Conservation (phyloP, 352 stramenopile species). For the Phytophthora citrophthora region DNA sequence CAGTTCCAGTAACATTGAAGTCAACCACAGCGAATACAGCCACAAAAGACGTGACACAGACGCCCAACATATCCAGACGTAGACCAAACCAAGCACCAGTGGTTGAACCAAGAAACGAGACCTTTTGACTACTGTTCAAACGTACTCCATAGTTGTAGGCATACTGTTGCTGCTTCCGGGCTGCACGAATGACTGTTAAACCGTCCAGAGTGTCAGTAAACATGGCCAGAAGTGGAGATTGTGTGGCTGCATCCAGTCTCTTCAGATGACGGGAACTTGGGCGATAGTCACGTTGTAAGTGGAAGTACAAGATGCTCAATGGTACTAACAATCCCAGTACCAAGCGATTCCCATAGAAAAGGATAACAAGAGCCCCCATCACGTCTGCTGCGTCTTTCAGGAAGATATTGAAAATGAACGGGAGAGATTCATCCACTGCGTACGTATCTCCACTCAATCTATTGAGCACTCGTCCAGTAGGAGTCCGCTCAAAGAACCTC, state of each 20-base stretch:
- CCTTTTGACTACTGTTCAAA: slow-evolving; percentile 75
- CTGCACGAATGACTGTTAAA: slow-evolving; percentile 65
- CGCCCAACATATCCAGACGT: slow-evolving; percentile 83
- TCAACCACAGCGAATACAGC: slow-evolving; percentile 78
- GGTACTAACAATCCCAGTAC: slow-evolving; percentile 79
- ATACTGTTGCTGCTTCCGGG: slow-evolving; percentile 56
- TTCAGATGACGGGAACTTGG: slow-evolving; percentile 78
- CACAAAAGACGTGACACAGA: slow-evolving; percentile 86
- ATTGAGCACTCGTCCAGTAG: slow-evolving; percentile 76
- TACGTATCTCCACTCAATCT: slow-evolving; percentile 85
- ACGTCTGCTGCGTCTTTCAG: slow-evolving; percentile 83
- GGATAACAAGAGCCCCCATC: slow-evolving; percentile 69
- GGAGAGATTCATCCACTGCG: slow-evolving; percentile 84
- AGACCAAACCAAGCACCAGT: slow-evolving; percentile 85
- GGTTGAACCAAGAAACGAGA: slow-evolving; percentile 78
- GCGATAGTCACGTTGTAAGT: slow-evolving; percentile 69
- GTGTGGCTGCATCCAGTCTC: slow-evolving; percentile 69
- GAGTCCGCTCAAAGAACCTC: slow-evolving; percentile 75
- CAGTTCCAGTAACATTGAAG: slow-evolving; percentile 53
- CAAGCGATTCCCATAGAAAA: slow-evolving; percentile 82
- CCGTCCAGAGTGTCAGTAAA: slow-evolving; percentile 84
- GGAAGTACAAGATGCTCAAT: slow-evolving; percentile 70
- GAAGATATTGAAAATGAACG: slow-evolving; percentile 91
- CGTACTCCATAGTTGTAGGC: slow-evolving; percentile 39
- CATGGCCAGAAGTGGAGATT: slow-evolving; percentile 76